Evolutionary conservation across 495 filamentous ascomycete species (phyloP), one percentile per base, ranked within the genome.

Genomic region (Lepidopterella palustris): DNA sequence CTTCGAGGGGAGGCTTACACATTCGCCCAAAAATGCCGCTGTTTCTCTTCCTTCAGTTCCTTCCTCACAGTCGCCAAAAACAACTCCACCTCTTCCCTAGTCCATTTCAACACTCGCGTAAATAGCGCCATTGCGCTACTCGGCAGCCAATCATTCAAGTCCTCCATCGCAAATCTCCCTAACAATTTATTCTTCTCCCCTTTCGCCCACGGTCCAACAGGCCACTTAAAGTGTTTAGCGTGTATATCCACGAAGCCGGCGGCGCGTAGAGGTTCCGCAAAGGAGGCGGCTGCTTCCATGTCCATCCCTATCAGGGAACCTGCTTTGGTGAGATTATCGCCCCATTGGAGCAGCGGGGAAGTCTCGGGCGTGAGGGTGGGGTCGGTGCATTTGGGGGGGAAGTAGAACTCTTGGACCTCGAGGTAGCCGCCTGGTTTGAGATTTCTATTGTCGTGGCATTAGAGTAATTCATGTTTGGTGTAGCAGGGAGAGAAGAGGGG

Each of bases 81-180:
- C 18, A 69, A 48, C 52, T 74, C 73, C 1, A 71, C 67, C 28
- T 67, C 66, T 15, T 66, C 58, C 25, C 61, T 57, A 8, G 53
- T 61, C 70, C 69, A 76, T 31, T 61, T 67, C 21, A 73, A 54
- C 23, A 72, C 57, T 5, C 69, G 49, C 3, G 71, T 73, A 53
- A 71, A 73, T 9, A 67, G 32, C 8, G 28, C 64, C 39, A 67
- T 18, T 2, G 48, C 27, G 20, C 53, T 54, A 18, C 63, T 59
- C 3, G 58, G 62, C 25, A 64, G 48, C 57, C 57, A 61, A 39
- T 67, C 64, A 52, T 39, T 47, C 0, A 64, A 31, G 47, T 67
- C 58, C 27, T 67, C 53, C 4, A 51, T 24, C 10, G 24, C 53
- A 24, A 47, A 67, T 10, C 39, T 47, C 0, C 64, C 64, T 5